Base-by-base conservation (phyloP, 768 basidiomycete genomes). In the Lentinula detonsa region DNA sequence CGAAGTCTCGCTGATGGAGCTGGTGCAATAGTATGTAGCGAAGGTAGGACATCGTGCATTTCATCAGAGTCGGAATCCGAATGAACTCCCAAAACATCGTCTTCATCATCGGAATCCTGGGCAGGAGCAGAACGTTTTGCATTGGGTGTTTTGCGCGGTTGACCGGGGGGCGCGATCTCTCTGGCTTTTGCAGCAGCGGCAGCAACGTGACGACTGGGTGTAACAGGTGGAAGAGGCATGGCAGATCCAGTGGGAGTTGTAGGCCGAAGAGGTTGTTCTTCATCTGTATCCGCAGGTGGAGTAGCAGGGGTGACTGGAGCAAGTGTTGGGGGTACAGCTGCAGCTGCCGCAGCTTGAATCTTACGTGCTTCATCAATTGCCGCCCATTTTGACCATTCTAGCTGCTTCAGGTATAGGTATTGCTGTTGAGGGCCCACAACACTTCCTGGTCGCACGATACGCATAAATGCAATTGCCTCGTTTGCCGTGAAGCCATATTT, bases 401-500 rank as follows among this genome's bases (percentile, higher is more conserved):
- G 73, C 69, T 97, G 94, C 76, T 95, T 95, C 69, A 93, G 84
- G 70, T 95, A 95, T 84, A 97, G 87, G 70, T 92, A 97, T 71
- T 97, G 94, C 70, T 94, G 93, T 65, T 94, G 92, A 18, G 92
- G 92, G 11, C 93, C 93, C 55, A 95, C 93, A 48, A 95, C 93
- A 61, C 88, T 90, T 5, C 95, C 96, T 2, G 97, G 97, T 49
- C 97, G 87, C 59, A 97, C 87, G 66, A 99, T 93, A 18, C 97
- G 89, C 97, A 98, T 98, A 74, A 95, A 98, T 0, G 90, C 97
- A 60, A 98, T 98, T 5, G 90, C 97, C 74, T 98, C 93, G 55
- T 87, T 84, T 1, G 96, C 96, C 16, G 95, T 93, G 71, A 99
- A 99, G 21, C 92, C 93, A 68, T 98, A 96, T 74, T 98, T 98